phyloP scores from a whole-genome alignment of 805 yeast genomes.

The Lipomyces oligophaga region DNA sequence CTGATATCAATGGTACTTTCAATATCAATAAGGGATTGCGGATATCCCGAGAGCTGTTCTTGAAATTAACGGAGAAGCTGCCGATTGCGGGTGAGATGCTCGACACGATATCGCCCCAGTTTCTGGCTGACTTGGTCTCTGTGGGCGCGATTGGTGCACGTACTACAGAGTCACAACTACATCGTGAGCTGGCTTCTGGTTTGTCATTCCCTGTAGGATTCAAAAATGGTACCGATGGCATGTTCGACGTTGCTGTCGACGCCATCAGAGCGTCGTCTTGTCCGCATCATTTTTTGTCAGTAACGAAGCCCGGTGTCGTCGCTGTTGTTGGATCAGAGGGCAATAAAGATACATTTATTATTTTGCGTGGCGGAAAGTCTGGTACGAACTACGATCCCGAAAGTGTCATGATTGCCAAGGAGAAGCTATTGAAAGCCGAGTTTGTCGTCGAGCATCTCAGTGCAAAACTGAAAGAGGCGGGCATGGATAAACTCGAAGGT shows the following conservation, averaged over 20 bases:
- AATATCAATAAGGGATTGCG: slow-evolving; percentile 92
- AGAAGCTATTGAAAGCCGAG: slow-evolving; percentile 48
- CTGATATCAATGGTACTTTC: slow-evolving; percentile 89
- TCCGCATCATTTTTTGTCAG: slow-evolving; percentile 91
- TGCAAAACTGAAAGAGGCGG: slow-evolving; percentile 46
- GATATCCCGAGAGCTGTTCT: slow-evolving; percentile 81
- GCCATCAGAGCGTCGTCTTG: slow-evolving; percentile 89
- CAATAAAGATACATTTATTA: slow-evolving; percentile 82
- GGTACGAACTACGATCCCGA: slow-evolving; percentile 86
- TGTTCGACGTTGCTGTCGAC: slow-evolving; percentile 88
- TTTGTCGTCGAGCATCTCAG: slow-evolving; percentile 31
- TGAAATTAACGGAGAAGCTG: slow-evolving; percentile 71
- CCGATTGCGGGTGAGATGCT: slow-evolving; percentile 98
- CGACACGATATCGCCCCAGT: slow-evolving; percentile 96
- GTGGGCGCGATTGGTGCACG: slow-evolving; percentile 99
- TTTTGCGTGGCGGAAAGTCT: slow-evolving; percentile 90
- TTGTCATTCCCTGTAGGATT: slow-evolving; percentile 97
- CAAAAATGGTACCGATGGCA: slow-evolving; percentile 97
- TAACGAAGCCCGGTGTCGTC: slow-evolving; percentile 92
- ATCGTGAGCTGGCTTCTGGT: slow-evolving; percentile 95
- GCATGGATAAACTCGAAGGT: slow-evolving; percentile 29
- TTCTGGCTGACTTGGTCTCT: slow-evolving; percentile 85
- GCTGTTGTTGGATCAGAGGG: slow-evolving; percentile 97
- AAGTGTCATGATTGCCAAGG: slow-evolving; percentile 64
- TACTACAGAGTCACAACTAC: slow-evolving; percentile 96